Conservation (phyloP, 1,284 basidiomycete genomes). For the Leccinum pachyderme region DNA sequence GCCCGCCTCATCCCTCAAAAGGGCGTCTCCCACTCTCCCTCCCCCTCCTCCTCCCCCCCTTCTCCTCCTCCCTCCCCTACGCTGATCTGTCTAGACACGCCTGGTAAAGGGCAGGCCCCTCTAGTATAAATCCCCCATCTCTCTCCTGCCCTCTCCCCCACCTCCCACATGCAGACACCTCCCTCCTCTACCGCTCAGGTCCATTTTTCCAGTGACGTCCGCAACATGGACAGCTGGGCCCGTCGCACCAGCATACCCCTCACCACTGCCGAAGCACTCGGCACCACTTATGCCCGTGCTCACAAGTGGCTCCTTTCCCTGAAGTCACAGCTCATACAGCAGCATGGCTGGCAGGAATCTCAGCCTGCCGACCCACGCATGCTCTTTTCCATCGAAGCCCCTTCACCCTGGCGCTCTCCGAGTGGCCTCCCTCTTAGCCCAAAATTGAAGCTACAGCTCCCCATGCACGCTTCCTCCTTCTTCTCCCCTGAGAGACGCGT, state of each 20-base stretch:
- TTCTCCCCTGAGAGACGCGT: conserved; percentile 78
- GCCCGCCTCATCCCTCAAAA: conserved; percentile 39
- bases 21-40: conserved; percentile 24
- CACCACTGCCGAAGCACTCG: conserved; percentile 75
- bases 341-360: conserved; percentile 67
- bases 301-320: conserved; percentile 69
- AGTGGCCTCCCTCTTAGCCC: conserved; percentile 73
- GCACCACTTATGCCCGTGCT: conserved; percentile 73
- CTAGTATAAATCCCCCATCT: conserved; percentile 28
- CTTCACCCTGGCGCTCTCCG: conserved; percentile 72
- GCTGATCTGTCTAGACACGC: conserved; percentile 18
- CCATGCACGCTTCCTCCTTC: conserved; percentile 75
- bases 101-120: conserved; percentile 36
- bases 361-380: conserved; percentile 61
- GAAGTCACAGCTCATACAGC: conserved; percentile 57
- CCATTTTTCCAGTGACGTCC: conserved; percentile 73
- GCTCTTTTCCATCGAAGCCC: conserved; percentile 73
- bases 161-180: conserved; percentile 38
- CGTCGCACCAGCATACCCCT: conserved; percentile 71
- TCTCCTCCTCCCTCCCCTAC: conserved; percentile 18
- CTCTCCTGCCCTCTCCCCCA: background rate
- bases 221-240: conserved; percentile 79
- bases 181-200: conserved; percentile 52
- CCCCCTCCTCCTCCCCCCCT: conserved; percentile 9
- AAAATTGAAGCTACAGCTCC: conserved; percentile 66